Evolutionary conservation across 164 flowering plant genomes (phyloP).

Genomic region (Magnolia sinica): DNA sequence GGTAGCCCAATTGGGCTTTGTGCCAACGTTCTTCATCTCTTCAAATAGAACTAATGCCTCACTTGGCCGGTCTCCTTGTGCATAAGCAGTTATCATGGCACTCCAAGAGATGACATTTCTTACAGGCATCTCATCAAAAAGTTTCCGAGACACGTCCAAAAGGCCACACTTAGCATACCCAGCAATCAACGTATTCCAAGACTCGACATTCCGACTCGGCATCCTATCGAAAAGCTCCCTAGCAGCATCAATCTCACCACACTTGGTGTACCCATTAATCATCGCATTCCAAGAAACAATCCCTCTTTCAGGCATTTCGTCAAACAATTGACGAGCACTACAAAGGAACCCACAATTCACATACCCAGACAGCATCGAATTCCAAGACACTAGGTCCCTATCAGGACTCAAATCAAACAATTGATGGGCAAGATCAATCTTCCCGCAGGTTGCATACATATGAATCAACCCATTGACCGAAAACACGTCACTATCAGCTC

Average conservation of each 20-base stretch:
- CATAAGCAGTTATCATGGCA: constrained; percentile 15
- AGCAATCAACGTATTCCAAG: constrained; percentile 16
- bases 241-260: constrained; percentile 6
- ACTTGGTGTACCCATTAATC: constrained; percentile 10
- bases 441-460: constrained; percentile 13
- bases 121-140: constrained; percentile 16
- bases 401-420: constrained; percentile 5
- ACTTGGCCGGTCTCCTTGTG: constrained; percentile 2
- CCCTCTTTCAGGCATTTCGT: constrained; percentile 13
- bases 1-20: constrained; percentile 14
- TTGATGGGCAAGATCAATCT: constrained; percentile 1
- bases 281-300: constrained; percentile 17
- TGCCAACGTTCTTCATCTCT: constrained; percentile 3
- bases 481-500: constrained; percentile 7
- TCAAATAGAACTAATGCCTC: constrained; percentile 13
- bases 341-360: neutral
- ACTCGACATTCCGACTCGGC: constrained; percentile 13
- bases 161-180: constrained; percentile 14
- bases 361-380: constrained; percentile 16
- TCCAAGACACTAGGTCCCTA: constrained; percentile 15
- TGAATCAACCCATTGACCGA: constrained; percentile 14
- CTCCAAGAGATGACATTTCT: constrained; percentile 18
- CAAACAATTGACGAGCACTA: constrained; percentile 4
- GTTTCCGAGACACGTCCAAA: neutral
- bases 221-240: constrained; percentile 15